A percentile compares a stretch with the other conserved stretches of the same genome.
phyloP scores from a whole-genome alignment of 176 grass and related monocot species.

The Avena insularis region DNA sequence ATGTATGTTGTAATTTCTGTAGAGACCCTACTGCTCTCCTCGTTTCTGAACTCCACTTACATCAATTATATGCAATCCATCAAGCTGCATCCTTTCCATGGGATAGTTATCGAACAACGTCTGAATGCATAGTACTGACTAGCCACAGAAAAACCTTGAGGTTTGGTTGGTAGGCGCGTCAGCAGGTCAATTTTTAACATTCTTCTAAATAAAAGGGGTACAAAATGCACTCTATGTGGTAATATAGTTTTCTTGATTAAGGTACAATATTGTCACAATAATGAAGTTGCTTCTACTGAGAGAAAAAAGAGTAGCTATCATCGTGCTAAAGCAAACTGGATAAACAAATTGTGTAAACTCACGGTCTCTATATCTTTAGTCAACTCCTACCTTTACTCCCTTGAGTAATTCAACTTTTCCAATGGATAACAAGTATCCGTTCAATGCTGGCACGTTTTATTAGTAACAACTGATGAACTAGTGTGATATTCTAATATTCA shows the following conservation, averaged over 20 bases:
- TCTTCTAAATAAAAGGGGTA: neutral
- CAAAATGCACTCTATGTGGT: neutral
- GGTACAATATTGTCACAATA: neutral
- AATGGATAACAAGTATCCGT: neutral
- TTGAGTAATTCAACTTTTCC: neutral
- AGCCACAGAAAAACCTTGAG: neutral
- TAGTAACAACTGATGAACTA: slow-evolving; percentile 8
- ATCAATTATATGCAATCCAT: neutral
- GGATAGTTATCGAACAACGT: neutral
- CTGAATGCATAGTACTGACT: neutral
- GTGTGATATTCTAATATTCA: slow-evolving; percentile 8
- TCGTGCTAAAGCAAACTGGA: neutral
- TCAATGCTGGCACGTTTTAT: neutral
- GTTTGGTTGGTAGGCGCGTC: neutral
- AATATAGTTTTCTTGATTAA: neutral
- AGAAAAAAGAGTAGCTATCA: slow-evolving; percentile 6
- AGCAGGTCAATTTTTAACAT: neutral
- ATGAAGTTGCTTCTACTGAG: neutral
- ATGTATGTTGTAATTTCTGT: neutral
- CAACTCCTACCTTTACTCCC: neutral
- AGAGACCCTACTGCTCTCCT: neutral
- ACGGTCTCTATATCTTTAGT: neutral
- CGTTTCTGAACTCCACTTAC: neutral
- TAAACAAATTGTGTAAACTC: neutral
- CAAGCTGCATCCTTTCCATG: neutral